A percentile compares a stretch with the other conserved stretches of the same genome.
These are phyloP conservation scores for Cryptococcus neoformans DNA, from an alignment of 1,284 basidiomycete species.

Conservation along the genomic window DNA sequence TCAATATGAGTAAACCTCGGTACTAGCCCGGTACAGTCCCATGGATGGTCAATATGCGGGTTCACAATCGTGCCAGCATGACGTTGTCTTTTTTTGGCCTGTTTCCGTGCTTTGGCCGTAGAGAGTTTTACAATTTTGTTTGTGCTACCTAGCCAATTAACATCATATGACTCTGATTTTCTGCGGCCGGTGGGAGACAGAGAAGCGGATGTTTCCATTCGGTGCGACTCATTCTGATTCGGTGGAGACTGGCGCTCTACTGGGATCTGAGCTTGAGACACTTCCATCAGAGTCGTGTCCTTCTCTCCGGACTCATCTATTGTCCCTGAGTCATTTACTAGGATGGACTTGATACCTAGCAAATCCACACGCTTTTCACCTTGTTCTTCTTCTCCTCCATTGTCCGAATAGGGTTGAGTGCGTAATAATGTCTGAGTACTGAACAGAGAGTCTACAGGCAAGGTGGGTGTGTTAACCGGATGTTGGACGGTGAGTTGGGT, in stretches of 20 bases:
- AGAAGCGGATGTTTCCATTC: no score
- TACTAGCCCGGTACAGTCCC: constrained; percentile 67
- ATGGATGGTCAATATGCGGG: constrained; percentile 30
- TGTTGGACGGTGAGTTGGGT: not conserved
- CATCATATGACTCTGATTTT: not conserved
- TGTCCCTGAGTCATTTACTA: no score
- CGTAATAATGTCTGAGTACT: constrained; percentile 6
- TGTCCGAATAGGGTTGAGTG: constrained; percentile 14
- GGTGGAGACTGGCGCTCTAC: no score
- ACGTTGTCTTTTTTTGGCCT: constrained; percentile 11
- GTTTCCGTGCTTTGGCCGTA: constrained; percentile 8
- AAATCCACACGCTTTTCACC: not conserved
- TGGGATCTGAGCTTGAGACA: no score
- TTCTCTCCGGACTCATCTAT: not conserved
- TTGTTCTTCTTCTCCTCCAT: constrained; percentile 4
- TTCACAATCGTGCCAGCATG: constrained; percentile 13
- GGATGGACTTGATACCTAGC: no score
- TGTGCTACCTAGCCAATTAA: not conserved
- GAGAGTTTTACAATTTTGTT: not conserved
- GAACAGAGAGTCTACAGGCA: not conserved
- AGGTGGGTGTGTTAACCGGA: not conserved
- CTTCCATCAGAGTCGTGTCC: not conserved
- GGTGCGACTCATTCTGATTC: no score
- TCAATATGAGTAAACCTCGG: constrained; percentile 61
- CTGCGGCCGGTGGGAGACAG: not conserved